These are phyloP conservation scores for Phytophthora pini DNA, from an alignment of 352 stramenopile genomes.

Conservation along the genomic window DNA sequence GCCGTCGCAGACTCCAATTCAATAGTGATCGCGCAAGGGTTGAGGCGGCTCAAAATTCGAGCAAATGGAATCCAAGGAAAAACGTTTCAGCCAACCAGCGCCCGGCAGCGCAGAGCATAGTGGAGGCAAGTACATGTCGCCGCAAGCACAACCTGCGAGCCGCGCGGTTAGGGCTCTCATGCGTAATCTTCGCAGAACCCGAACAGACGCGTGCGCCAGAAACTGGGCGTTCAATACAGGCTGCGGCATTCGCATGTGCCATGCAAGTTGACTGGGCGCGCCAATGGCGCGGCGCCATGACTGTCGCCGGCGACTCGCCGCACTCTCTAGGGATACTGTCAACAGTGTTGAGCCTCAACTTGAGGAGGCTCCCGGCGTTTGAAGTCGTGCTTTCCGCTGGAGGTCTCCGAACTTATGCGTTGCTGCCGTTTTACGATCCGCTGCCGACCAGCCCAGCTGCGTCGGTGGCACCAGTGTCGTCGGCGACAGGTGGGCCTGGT, in stretches of 20 bases:
- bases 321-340: no score
- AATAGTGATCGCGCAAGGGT: constrained; percentile 24
- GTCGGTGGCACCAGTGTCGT: no score
- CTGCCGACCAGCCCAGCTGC: constrained; percentile 3
- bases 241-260: no score
- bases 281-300: background rate
- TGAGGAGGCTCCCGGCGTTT: no score
- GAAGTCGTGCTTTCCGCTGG: no score
- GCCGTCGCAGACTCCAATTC: constrained; percentile 19
- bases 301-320: background rate
- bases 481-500: background rate
- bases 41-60: constrained; percentile 15
- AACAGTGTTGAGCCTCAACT: no score
- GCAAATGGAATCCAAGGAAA: constrained; percentile 17
- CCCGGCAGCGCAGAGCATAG: constrained; percentile 11
- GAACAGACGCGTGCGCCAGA: constrained; percentile 25
- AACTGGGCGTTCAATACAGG: background rate
- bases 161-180: constrained; percentile 10
- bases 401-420: no score
- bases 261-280: no score
- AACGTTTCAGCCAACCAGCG: constrained; percentile 14
- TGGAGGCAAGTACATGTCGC: constrained; percentile 6
- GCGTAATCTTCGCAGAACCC: constrained; percentile 25
- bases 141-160: constrained; percentile 9
- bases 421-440: background rate